Evolutionary conservation across 345 rosid genomes (phyloP), one percentile per base, ranked within the genome.

Genomic region (Bretschneidera sinensis): DNA sequence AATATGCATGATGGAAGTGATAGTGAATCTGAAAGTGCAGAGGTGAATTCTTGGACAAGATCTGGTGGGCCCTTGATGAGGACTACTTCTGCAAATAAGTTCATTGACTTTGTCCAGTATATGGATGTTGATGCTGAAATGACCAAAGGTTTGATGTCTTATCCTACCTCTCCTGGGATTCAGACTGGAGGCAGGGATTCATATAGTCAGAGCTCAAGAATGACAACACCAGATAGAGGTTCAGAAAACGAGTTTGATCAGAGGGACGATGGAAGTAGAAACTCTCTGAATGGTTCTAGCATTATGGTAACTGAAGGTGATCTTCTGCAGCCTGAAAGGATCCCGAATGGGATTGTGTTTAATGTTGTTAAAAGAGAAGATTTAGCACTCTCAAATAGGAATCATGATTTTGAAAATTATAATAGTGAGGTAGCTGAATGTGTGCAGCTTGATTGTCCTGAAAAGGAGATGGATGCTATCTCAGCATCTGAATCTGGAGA

Each of bases 61-160:
- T 73, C 97, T 47, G 99, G 99, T 25, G 99, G 97, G 24, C 99
- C 99, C 9, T 73, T 94, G 73, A 94, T 94, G 99, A 87, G 99
- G 75, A 90, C 95, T 28, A 70, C 87, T 54, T 94, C 97, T 21
- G 99, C 99, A 33, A 83, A 88, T 63, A 72, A 61, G 76, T 94
- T 94, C 65, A 65, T 85, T 11, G 95, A 88, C 51, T 94, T 81
- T 55, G 87, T 94, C 51, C 95, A 86, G 60, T 76, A 69, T 65
- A 83, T 94, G 25, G 92, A 86, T 54, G 56, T 64, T 1, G 86
- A 85, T 51, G 51, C 81, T 55, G 96, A 91, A 33, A 52, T 76
- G 57, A 51, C 64, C 45, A 85, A 74, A 77, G 82, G 83, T 35
- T 68, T 74, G 31, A 75, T 73, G 47, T 60, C 72, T 71, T 59